Evolutionary conservation across 2,329 filamentous ascomycete genomes (phyloP), one percentile per base, ranked within the genome.

Genomic region (Fusarium napiforme): DNA sequence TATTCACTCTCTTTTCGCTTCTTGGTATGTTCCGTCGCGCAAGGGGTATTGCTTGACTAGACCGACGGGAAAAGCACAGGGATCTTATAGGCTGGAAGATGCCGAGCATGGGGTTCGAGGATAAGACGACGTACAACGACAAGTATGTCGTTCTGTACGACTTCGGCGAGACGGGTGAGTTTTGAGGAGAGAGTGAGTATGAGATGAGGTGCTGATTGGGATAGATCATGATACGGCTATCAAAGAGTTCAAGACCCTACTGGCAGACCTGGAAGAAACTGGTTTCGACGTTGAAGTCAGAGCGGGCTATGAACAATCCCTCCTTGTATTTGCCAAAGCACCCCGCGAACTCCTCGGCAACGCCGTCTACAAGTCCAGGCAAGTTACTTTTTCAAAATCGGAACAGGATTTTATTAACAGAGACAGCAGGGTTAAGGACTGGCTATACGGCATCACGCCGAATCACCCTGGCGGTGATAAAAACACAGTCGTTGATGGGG

Each of bases 201-300:
- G 3, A 1, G 7, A 23, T 2, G 2, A 16, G 7, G 1, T 49
- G 9, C 23, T 19, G 19, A 46, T 26, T 14, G 5, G 1, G 16
- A 1, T 39, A 84, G 83, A 83, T 26, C 76, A 76, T 30, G 79
- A 83, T 43, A 76, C 71, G 9, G 82, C 83, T 4, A 63, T 76
- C 49, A 71, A 80, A 23, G 81, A 84, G 50, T 80, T 84, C 58
- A 78, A 74, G n/a, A 67, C 70, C 9, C 85, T 94, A 7, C 83
- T 92, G 36, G 82, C 87, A 34, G 87, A 89, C 43, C 82, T 94
- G 39, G 86, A 89, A 16, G 85, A 85, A 43, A 89, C 91, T 36
- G 91, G 92, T 15, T 84, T 94, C 64, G 87, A 91, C 60, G 91
- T 90, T 1, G 92, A 94, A 81, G 91, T 93, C n/a, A 88, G 93